Evolutionary conservation across 2,329 filamentous ascomycete species (phyloP).

Genomic region (Trichoderma semiorbis): DNA sequence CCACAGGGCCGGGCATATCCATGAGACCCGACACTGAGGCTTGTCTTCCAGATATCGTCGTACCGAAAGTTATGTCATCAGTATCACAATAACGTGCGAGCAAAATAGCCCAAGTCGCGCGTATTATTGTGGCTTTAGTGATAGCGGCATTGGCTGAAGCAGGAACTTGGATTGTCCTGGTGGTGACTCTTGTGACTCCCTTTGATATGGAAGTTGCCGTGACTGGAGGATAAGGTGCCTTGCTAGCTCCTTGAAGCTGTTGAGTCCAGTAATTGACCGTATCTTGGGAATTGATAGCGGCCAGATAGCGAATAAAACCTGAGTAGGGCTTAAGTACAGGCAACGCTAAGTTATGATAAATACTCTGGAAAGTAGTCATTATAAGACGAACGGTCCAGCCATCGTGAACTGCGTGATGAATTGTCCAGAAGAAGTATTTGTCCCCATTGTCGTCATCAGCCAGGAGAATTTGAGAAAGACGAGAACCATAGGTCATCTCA

Average conservation of each 20-base stretch:
- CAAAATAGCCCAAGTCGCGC: conserved; percentile 25
- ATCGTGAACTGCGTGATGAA: conserved; percentile 31
- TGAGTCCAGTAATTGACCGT: background rate
- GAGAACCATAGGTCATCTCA: conserved; percentile 13
- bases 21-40: conserved; percentile 17
- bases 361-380: conserved; percentile 16
- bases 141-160: background rate
- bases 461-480: background rate
- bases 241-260: background rate
- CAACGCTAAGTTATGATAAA: conserved; percentile 1
- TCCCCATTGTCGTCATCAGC: background rate
- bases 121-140: conserved; percentile 20
- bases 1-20: conserved; percentile 20
- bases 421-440: conserved; percentile 25
- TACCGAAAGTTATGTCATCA: conserved; percentile 25
- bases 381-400: conserved; percentile 27
- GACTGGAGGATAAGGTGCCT: background rate
- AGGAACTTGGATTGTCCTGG: background rate
- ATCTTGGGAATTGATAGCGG: background rate
- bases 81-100: conserved; percentile 21
- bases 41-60: conserved; percentile 23
- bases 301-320: background rate
- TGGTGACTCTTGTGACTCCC: background rate
- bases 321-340: conserved; percentile 4
- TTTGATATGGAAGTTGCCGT: background rate